Conservation (phyloP, 1,139 yeast genomes). For the Kurtzmaniella quercitrusa region DNA sequence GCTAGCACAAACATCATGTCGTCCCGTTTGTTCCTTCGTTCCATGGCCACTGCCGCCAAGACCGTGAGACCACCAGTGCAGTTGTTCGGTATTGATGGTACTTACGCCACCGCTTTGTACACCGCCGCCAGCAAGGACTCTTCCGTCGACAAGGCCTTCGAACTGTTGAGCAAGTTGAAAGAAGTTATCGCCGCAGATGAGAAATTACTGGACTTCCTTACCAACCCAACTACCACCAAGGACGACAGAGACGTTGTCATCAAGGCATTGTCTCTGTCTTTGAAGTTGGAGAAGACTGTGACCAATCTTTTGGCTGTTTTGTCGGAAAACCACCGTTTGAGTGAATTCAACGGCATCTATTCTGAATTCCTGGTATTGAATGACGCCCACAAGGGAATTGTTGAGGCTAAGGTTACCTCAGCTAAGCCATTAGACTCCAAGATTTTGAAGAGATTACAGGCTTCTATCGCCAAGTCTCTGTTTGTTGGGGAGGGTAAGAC, state of each 20-base stretch:
- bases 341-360: conserved; percentile 60
- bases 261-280: conserved; percentile 50
- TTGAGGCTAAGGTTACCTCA: conserved; percentile 91
- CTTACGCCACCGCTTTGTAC: conserved; percentile 93
- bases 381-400: conserved; percentile 87
- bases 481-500: conserved; percentile 86
- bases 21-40: conserved; percentile 66
- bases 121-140: conserved; percentile 87
- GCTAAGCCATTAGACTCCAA: conserved; percentile 83
- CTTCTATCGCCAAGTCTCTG: conserved; percentile 71
- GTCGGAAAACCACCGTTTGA: conserved; percentile 93
- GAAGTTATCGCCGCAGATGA: conserved; percentile 57
- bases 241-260: conserved; percentile 74
- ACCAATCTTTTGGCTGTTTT: conserved; percentile 77
- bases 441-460: conserved; percentile 72
- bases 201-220: conserved; percentile 57
- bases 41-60: conserved; percentile 63
- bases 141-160: conserved; percentile 66
- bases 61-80: conserved; percentile 83
- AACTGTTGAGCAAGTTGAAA: conserved; percentile 59
- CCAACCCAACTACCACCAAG: conserved; percentile 80
- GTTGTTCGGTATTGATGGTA: conserved; percentile 93
- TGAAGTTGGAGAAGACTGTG: conserved; percentile 69
- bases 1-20: conserved; percentile 35
- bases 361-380: conserved; percentile 72